Conservation (phyloP, 2,329 filamentous ascomycete genomes). For the Arthrobotrys sinensis region DNA sequence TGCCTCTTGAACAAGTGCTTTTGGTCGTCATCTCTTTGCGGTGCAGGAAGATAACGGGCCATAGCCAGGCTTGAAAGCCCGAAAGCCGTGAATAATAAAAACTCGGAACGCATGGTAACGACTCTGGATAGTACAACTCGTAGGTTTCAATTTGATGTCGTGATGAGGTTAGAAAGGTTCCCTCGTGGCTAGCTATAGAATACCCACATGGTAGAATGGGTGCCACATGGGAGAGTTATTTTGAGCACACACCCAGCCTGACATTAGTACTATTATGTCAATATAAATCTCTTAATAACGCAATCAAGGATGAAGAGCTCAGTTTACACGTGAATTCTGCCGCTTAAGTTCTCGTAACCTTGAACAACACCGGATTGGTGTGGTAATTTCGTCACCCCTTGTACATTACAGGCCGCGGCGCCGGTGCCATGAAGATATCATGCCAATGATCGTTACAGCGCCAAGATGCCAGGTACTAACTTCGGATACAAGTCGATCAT, state of each 20-base stretch:
- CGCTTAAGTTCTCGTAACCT: neutral
- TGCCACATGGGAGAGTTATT: slow-evolving; percentile 16
- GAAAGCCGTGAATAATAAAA: slow-evolving; percentile 17
- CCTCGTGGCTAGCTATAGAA: neutral
- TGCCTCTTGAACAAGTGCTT: slow-evolving; percentile 32
- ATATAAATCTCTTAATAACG: slow-evolving; percentile 37
- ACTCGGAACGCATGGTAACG: slow-evolving; percentile 15
- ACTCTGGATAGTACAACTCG: neutral
- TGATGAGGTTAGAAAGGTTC: neutral
- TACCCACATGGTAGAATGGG: neutral
- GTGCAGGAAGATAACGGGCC: slow-evolving; percentile 10
- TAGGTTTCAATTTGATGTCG: neutral
- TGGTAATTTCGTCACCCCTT: slow-evolving; percentile 32
- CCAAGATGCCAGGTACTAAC: neutral
- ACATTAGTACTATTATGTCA: neutral
- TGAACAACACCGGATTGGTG: slow-evolving; percentile 18
- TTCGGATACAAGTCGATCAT: neutral
- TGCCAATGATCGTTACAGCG: too few species aligned
- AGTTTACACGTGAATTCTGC: neutral
- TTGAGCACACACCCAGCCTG: slow-evolving; percentile 15
- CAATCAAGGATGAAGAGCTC: neutral
- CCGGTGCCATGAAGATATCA: neutral
- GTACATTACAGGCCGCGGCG: too few species aligned
- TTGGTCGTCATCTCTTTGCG: neutral
- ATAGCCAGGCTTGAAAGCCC: slow-evolving; percentile 13